These are phyloP conservation scores for Silybum marianum DNA, from an alignment of 129 eudicot genomes.

Conservation along the genomic window DNA sequence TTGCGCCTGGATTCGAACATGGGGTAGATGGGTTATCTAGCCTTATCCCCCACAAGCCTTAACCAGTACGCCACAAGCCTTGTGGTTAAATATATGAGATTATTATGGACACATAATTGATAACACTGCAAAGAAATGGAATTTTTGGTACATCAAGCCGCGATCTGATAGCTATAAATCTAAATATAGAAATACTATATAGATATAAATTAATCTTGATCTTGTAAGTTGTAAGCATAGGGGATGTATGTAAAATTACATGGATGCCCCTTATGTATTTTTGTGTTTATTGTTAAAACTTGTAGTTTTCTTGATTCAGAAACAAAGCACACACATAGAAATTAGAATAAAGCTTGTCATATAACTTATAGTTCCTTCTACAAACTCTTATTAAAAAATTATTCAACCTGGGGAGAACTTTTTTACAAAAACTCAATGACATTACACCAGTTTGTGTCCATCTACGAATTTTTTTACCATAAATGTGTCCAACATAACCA, in stretches of 20 bases:
- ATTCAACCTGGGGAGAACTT: background rate
- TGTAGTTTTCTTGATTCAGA: background rate
- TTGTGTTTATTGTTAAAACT: background rate
- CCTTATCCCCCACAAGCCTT: no score
- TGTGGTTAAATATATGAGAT: background rate
- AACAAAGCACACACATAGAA: no score
- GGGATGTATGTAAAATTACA: background rate
- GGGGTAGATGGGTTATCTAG: no score
- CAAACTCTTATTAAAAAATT: background rate
- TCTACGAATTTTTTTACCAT: background rate
- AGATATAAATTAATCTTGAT: no score
- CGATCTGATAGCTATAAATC: no score
- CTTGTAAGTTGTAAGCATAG: no score
- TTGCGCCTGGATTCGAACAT: no score
- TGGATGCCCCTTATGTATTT: background rate
- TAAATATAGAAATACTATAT: no score
- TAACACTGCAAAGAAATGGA: no score
- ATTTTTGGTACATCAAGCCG: no score
- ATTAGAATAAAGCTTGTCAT: background rate
- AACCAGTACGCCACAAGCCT: no score
- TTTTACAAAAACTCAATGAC: background rate
- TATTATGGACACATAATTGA: background rate
- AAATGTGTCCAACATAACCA: background rate
- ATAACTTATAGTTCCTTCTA: background rate
- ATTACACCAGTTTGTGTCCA: background rate